Evolutionary conservation across 208 protist genomes (phyloP), one percentile per base, ranked within the genome.

Genomic region (Trypanosoma avium): DNA sequence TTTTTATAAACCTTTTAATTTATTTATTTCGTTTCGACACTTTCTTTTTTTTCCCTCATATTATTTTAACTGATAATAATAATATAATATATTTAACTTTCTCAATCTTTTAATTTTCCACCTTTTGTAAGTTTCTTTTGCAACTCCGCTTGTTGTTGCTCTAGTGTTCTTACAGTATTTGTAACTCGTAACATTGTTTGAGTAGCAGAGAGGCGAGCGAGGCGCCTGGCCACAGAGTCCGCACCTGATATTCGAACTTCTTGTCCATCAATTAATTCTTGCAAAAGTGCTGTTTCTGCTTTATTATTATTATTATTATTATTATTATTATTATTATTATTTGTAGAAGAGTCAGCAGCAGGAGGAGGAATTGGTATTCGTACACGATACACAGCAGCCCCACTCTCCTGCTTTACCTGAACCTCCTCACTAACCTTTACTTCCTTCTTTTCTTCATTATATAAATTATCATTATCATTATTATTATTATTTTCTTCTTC

Each of bases 221-320:
- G 70, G 2, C 61, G 75, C 10, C 75, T 79, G 27, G 75, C 65
- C 19, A 77, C 58, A 12, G 17, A 40, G 38, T 94, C 82, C 19
- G 38, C 70, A 19, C 77, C 78, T 0, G 73, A 62, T 19, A 88
- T 48, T 12, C 45, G 27, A 24, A 85, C 58, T 33, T 85, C 71
- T 24, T 81, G 53, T 1, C 75, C 77, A 49, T 94, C 76, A 13
- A 94, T 61, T 13, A 94, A 59, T 27, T 78, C 53, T 57, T 79
- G 67, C 33, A 94, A 64, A 47, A 94, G 52, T 17, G 55, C 29
- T 8, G 70, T 78, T 57, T 84, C 73, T 19, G 52, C 42, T 17
- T n/a, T 57, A 49, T 60, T 40, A n/a, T 4, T 52, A 24, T 22
- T 30, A 49, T n/a, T 19, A 53, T 77, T 59, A 78, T 58, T 56